A percentile compares a stretch with the other conserved stretches of the same genome.
phyloP scores from a whole-genome alignment of 495 filamentous ascomycete genomes.

The Massariosphaeria phaeospora region DNA sequence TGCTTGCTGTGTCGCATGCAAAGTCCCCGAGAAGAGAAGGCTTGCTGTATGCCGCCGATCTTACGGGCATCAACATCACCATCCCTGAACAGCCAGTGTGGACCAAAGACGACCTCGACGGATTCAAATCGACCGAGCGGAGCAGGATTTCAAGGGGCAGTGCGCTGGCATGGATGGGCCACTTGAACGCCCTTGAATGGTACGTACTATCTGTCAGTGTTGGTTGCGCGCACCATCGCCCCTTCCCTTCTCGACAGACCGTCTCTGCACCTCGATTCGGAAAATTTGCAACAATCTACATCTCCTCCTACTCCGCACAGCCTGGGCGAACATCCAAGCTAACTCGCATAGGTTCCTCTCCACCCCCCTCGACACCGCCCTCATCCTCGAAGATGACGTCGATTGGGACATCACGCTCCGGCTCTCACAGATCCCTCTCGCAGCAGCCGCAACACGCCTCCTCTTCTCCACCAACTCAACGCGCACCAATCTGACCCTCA shows the following conservation, averaged over 20 bases:
- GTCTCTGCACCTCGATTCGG: background rate
- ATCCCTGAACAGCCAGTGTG: conserved; percentile 36
- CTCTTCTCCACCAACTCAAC: conserved; percentile 18
- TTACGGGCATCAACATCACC: conserved; percentile 36
- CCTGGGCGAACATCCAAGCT: background rate
- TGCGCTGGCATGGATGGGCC: conserved; percentile 36
- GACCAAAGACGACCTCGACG: conserved; percentile 31
- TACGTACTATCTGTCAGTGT: background rate
- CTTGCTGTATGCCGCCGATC: conserved; percentile 33
- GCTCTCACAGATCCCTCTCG: conserved; percentile 30
- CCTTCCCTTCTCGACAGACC: background rate
- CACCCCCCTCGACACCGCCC: conserved; percentile 38
- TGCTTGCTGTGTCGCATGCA: conserved; percentile 34
- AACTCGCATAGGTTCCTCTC: conserved; percentile 36
- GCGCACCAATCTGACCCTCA: too few species aligned
- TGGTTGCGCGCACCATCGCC: background rate
- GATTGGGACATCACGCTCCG: conserved; percentile 43
- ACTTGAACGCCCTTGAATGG: conserved; percentile 37
- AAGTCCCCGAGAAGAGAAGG: conserved; percentile 32
- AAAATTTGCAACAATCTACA: background rate
- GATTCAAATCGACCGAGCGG: conserved; percentile 18
- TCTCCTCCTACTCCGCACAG: background rate
- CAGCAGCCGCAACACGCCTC: conserved; percentile 29
- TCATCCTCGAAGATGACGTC: conserved; percentile 47
- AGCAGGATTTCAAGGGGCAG: conserved; percentile 29